phyloP scores from a whole-genome alignment of 2,329 filamentous ascomycete genomes.

The Fonsecaea erecta region DNA sequence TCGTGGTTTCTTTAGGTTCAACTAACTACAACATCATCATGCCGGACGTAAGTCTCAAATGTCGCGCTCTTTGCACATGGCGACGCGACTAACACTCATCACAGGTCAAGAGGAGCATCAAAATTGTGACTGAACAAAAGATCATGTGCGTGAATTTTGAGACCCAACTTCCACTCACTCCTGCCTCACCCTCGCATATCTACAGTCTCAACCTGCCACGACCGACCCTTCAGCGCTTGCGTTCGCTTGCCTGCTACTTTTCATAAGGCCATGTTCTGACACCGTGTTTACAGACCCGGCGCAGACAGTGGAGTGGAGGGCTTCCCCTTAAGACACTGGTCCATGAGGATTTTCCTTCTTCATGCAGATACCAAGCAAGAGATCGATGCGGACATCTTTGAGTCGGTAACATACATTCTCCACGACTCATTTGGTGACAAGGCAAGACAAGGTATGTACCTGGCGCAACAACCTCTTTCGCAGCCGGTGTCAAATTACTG shows the following conservation, averaged over 20 bases:
- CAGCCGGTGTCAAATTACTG: conserved; percentile 2
- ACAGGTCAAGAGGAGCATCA: conserved; percentile 81
- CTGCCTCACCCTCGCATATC: background rate
- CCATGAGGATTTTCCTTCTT: conserved; percentile 79
- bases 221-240: background rate
- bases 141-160: conserved; percentile 69
- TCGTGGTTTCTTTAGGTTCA: background rate
- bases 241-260: background rate
- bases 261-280: conserved; percentile 16
- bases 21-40: conserved; percentile 21
- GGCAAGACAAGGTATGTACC: conserved; percentile 73
- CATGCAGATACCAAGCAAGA: conserved; percentile 65
- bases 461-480: background rate
- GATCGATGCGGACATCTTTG: conserved; percentile 85
- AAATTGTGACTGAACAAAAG: conserved; percentile 89
- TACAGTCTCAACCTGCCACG: background rate
- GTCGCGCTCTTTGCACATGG: background rate
- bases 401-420: conserved; percentile 88
- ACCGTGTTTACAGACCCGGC: conserved; percentile 58
- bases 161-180: conserved; percentile 1
- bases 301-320: conserved; percentile 82
- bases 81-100: background rate
- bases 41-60: conserved; percentile 33
- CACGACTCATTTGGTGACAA: conserved; percentile 91
- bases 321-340: conserved; percentile 93